Percentiles rank a stretch among this genome's conserved stretches.
Conservation (phyloP, 2,329 filamentous ascomycete genomes). For the Aschersonia sp. region DNA sequence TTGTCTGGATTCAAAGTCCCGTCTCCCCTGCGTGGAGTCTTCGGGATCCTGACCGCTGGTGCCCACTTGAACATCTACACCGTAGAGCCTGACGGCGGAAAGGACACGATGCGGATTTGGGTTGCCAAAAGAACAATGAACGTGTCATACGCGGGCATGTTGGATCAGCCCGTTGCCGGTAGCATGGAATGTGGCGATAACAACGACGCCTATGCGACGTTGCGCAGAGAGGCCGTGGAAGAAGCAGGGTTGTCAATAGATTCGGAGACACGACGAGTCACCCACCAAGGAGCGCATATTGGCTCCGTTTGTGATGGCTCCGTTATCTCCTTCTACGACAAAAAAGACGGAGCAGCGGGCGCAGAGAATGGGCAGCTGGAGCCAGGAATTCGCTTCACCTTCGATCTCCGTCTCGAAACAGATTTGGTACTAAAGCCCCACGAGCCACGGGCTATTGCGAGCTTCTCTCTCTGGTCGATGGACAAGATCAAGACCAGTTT, state of each 20-base stretch:
- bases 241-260: conserved; percentile 17
- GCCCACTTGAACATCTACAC: conserved; percentile 23
- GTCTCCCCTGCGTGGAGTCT: conserved; percentile 17
- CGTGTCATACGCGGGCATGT: conserved; percentile 17
- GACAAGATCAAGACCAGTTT: conserved; percentile 15
- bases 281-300: conserved; percentile 6
- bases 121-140: conserved; percentile 16
- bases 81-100: conserved; percentile 8
- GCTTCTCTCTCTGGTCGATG: conserved; percentile 13
- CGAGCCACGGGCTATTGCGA: conserved; percentile 14
- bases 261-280: conserved; percentile 8
- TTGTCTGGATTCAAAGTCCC: conserved; percentile 14
- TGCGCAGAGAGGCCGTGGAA: conserved; percentile 18
- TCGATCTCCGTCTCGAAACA: conserved; percentile 16
- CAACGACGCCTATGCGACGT: conserved; percentile 12
- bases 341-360: conserved; percentile 16
- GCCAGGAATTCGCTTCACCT: conserved; percentile 22
- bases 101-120: conserved; percentile 15
- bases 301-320: conserved; percentile 11
- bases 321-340: conserved; percentile 19
- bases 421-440: conserved; percentile 9
- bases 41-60: conserved; percentile 20
- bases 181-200: conserved; percentile 16
- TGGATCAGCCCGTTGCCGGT: conserved; percentile 22
- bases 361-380: conserved; percentile 18